A percentile compares a stretch with the other conserved stretches of the same genome.
Conservation (phyloP, 345 rosid genomes). For the Lenwebbia sp. region DNA sequence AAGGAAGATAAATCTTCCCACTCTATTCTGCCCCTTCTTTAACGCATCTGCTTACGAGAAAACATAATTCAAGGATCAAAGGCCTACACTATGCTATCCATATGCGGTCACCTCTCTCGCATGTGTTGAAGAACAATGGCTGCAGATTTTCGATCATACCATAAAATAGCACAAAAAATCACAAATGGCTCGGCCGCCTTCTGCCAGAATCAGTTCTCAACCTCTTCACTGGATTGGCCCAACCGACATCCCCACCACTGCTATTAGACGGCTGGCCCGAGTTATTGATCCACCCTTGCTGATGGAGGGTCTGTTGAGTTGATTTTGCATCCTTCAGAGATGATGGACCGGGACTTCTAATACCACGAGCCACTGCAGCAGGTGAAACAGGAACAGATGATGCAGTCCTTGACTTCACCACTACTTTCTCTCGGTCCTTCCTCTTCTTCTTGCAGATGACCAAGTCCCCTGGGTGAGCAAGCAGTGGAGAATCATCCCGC, state of each 20-base stretch:
- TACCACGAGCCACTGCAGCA: constrained; percentile 49
- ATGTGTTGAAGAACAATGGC: neutral
- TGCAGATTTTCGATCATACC: neutral
- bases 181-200: constrained; percentile 85
- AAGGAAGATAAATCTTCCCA: neutral
- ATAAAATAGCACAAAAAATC: constrained; percentile 9
- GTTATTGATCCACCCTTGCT: constrained; percentile 75
- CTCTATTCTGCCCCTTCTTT: neutral
- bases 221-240: constrained; percentile 99
- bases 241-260: constrained; percentile 55
- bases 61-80: neutral
- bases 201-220: constrained; percentile 88
- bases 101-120: neutral
- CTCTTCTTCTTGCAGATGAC: constrained; percentile 98
- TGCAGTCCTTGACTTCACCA: constrained; percentile 47
- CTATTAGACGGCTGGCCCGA: constrained; percentile 36
- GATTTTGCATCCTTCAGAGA: constrained; percentile 46
- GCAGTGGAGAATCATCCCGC: constrained; percentile 57
- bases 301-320: constrained; percentile 33
- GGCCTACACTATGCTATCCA: neutral
- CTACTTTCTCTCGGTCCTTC: constrained; percentile 85
- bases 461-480: constrained; percentile 84
- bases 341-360: constrained; percentile 45
- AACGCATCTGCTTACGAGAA: neutral
- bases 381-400: constrained; percentile 77